Conservation (phyloP, 768 basidiomycete genomes). For the Amanita subjunquillea region DNA sequence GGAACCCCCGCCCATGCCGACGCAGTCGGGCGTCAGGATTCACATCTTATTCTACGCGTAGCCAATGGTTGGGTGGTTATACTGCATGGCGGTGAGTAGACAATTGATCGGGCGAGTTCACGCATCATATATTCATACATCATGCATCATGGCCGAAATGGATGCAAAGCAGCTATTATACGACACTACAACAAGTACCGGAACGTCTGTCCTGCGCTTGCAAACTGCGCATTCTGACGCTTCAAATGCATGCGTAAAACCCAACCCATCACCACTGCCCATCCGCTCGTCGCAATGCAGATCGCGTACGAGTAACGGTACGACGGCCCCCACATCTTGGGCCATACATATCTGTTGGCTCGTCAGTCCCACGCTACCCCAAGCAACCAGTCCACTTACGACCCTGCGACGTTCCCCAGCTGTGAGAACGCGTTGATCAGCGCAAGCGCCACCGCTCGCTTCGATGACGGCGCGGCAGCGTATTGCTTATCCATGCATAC, state of each 20-base stretch:
- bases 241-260: conserved; percentile 29
- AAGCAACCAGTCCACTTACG: conserved; percentile 32
- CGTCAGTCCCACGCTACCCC: conserved; percentile 5
- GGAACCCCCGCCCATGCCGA: too few species aligned
- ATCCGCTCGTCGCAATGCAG: conserved; percentile 49
- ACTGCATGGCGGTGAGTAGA: too few species aligned
- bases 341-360: conserved; percentile 51
- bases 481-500: conserved; percentile 37
- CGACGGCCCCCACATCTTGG: conserved; percentile 52
- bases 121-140: too few species aligned
- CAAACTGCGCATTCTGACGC: conserved; percentile 26
- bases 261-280: conserved; percentile 44
- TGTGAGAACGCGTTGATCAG: conserved; percentile 75
- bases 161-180: not conserved
- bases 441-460: conserved; percentile 76
- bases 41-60: too few species aligned
- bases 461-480: conserved; percentile 69
- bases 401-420: conserved; percentile 80
- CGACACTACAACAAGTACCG: conserved; percentile 36
- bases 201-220: conserved; percentile 30
- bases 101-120: too few species aligned
- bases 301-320: conserved; percentile 65
- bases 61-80: too few species aligned
- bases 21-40: too few species aligned
- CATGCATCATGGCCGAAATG: too few species aligned